These are phyloP conservation scores for Copromyces sp. DNA, from an alignment of 495 filamentous ascomycete genomes.

Conservation along the genomic window DNA sequence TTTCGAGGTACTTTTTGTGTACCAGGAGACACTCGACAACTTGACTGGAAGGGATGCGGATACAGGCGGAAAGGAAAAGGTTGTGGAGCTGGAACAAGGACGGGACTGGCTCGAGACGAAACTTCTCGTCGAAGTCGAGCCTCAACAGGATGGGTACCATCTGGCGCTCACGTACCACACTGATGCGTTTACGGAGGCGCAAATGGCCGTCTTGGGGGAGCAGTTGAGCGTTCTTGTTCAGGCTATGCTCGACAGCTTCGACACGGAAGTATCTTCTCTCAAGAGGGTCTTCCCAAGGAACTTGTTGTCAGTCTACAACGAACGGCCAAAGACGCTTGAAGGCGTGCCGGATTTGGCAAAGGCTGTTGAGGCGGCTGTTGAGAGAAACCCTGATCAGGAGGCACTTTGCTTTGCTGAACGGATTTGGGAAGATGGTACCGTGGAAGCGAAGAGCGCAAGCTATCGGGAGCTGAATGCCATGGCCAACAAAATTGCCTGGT, in stretches of 20 bases:
- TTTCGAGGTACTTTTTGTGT: slow-evolving; percentile 66
- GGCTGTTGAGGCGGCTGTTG: slow-evolving; percentile 44
- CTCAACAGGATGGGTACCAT: slow-evolving; percentile 40
- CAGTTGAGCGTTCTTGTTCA: slow-evolving; percentile 26
- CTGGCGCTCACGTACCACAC: slow-evolving; percentile 44
- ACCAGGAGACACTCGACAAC: slow-evolving; percentile 56
- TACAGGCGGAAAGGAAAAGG: slow-evolving; percentile 5
- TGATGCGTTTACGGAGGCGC: slow-evolving; percentile 29
- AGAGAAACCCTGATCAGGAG: slow-evolving; percentile 34
- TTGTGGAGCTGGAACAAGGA: background rate
- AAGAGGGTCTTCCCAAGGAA: slow-evolving; percentile 22
- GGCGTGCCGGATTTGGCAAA: slow-evolving; percentile 31
- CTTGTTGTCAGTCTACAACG: slow-evolving; percentile 41
- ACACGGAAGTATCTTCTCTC: slow-evolving; percentile 20
- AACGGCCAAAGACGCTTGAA: slow-evolving; percentile 8
- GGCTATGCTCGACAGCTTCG: slow-evolving; percentile 29
- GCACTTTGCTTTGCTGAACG: slow-evolving; percentile 51
- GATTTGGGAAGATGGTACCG: slow-evolving; percentile 21
- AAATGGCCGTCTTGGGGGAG: slow-evolving; percentile 38
- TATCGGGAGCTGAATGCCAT: slow-evolving; percentile 51
- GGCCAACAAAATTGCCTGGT: slow-evolving; percentile 55
- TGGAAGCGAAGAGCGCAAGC: slow-evolving; percentile 35
- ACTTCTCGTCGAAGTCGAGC: slow-evolving; percentile 62
- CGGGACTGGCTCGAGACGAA: slow-evolving; percentile 63
- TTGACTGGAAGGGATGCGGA: background rate